Evolutionary conservation across 495 filamentous ascomycete species (phyloP), one percentile per base, ranked within the genome.

Genomic region (Trichoderma erinaceum): DNA sequence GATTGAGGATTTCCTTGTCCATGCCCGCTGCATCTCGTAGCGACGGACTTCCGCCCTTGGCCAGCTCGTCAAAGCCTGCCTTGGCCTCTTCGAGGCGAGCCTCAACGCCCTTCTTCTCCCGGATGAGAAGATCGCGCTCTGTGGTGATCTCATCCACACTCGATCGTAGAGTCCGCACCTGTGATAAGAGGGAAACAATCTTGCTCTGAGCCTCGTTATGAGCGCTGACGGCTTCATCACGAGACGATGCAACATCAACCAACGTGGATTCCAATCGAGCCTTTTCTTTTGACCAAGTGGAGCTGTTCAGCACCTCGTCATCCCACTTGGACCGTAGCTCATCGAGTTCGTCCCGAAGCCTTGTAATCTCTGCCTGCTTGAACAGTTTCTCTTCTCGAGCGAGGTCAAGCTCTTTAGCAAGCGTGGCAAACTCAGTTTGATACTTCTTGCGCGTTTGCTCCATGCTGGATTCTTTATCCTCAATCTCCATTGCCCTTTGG

Each of bases 281-380:
- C 79, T 99, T 99, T 80, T 99, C 95, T 80, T 99, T 99, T 41
- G 93, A 92, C 95, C 95, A 99, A 1, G 95, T 95, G 0, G 92
- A 96, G 77, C 90, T 94, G 75, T 99, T 99, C 72, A 99, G 88
- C 23, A 98, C 93, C 78, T 99, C 95, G 73, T 99, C 91, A 74
- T 99, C 96, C 96, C 96, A 99, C 76, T 97, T 98, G 69, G 89
- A 92, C 64, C 95, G 89, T 25, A 98, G 87, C 70, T 96, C 92
- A 70, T 99, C 95, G 18, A 98, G 85, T 75, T 99, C 95, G 73
- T 98, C 95, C 5, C 96, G 88, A 63, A 99, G 83, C 35, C 91
- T 86, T 13, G 88, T 80, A 69, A 87, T 90, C 74, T 92, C 89
- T 27, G 78, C 76, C 73, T 87, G 83, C 72, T 84, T 85, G 72